Evolutionary conservation across 129 eudicot genomes (phyloP).

Genomic region (Pulicaria dysenterica): DNA sequence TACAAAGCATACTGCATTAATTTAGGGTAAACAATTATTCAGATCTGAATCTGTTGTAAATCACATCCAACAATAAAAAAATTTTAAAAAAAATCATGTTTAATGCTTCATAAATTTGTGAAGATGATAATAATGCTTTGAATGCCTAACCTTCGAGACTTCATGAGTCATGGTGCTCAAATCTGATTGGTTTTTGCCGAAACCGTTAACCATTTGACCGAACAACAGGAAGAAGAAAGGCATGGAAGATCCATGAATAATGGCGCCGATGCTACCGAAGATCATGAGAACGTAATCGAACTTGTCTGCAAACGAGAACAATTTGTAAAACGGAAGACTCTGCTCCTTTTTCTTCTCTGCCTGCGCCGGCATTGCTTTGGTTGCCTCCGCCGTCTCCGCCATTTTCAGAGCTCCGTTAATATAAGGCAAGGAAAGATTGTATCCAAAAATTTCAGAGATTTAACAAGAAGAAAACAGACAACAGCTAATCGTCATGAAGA

Average conservation of each 20-base stretch:
- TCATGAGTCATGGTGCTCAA: constrained; percentile 84
- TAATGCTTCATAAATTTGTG: too few species aligned
- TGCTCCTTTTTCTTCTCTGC: constrained; percentile 93
- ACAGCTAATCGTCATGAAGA: constrained; percentile 16
- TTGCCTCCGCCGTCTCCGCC: constrained; percentile 61
- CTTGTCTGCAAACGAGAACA: constrained; percentile 80
- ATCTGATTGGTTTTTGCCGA: constrained; percentile 90
- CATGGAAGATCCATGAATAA: constrained; percentile 97
- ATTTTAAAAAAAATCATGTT: neutral
- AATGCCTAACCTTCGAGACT: constrained; percentile 69
- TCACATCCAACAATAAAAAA: neutral
- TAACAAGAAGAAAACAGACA: neutral
- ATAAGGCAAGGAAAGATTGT: neutral
- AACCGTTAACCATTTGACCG: constrained; percentile 94
- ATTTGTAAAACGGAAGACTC: constrained; percentile 74
- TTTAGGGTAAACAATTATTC: neutral
- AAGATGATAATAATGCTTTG: too few species aligned
- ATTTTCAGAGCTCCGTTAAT: constrained; percentile 26
- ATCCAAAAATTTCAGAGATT: neutral
- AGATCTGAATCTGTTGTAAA: constrained; percentile 27
- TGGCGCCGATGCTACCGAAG: constrained; percentile 82
- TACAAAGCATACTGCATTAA: constrained; percentile 91
- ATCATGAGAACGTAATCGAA: constrained; percentile 64
- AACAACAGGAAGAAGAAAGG: constrained; percentile 90
- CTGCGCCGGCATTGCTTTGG: constrained; percentile 62